phyloP scores from a whole-genome alignment of 306 rosid species.

The Sphenostylis stenocarpa region DNA sequence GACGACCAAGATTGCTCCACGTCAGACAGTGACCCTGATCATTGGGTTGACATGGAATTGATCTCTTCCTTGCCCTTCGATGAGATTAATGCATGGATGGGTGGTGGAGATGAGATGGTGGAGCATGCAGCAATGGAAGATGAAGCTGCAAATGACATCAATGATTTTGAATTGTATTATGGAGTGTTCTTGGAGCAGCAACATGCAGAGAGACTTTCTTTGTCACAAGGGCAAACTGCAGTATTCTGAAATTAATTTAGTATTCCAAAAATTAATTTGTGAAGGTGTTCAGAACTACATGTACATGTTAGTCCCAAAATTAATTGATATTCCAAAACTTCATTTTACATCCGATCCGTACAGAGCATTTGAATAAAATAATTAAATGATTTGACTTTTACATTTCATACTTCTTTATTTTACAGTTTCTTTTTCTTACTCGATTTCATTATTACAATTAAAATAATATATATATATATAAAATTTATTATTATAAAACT shows the following conservation, averaged over 20 bases:
- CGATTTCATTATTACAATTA: no score
- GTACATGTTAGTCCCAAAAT: not conserved
- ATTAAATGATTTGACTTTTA: not conserved
- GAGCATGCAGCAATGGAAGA: conserved; percentile 23
- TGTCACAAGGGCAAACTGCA: conserved; percentile 19
- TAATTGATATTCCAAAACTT: no score
- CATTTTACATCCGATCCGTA: no score
- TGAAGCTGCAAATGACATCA: conserved; percentile 29
- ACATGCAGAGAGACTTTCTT: not conserved
- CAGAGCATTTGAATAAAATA: not conserved
- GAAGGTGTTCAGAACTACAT: not conserved
- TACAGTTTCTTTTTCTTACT: no score
- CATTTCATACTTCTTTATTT: no score
- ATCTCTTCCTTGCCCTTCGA: conserved; percentile 33
- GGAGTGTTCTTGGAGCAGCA: conserved; percentile 40
- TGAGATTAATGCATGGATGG: conserved; percentile 39
- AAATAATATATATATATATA: no score
- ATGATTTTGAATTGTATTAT: conserved; percentile 27
- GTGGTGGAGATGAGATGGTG: conserved; percentile 32
- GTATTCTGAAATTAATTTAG: conserved; percentile 2
- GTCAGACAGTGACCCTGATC: conserved; percentile 17
- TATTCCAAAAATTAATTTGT: not conserved
- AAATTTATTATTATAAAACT: no score
- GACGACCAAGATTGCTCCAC: conserved; percentile 37
- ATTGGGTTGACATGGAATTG: conserved; percentile 41